Percentiles rank a stretch among this genome's conserved stretches.
Evolutionary conservation across 805 yeast genomes (phyloP).

Genomic region (Lachancea mirantina): DNA sequence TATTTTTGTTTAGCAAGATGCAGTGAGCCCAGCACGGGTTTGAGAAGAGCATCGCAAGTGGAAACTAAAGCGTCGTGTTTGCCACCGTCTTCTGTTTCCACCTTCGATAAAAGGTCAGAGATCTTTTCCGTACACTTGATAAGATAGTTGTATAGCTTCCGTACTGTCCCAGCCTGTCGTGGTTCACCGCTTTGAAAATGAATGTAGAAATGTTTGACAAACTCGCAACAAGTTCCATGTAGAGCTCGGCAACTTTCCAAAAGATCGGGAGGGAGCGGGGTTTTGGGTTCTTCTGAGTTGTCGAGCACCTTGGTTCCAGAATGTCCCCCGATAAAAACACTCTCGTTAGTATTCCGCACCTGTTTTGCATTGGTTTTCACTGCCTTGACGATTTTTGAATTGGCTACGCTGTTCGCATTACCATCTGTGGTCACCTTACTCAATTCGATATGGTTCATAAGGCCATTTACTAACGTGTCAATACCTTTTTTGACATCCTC

Average conservation of each 20-base stretch:
- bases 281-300: conserved; percentile 27
- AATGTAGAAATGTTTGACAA: conserved; percentile 67
- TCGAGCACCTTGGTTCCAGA: conserved; percentile 16
- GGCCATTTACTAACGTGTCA: conserved; percentile 12
- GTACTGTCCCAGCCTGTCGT: conserved; percentile 37
- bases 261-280: conserved; percentile 30
- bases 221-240: conserved; percentile 70
- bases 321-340: conserved; percentile 21
- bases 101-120: conserved; percentile 24
- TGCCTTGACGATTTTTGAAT: conserved; percentile 39
- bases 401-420: conserved; percentile 21
- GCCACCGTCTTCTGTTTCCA: conserved; percentile 26
- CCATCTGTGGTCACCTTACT: conserved; percentile 21
- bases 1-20: conserved; percentile 41
- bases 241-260: conserved; percentile 50
- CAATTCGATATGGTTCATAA: conserved; percentile 24
- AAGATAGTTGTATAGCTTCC: conserved; percentile 42
- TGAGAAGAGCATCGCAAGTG: conserved; percentile 31
- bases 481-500: conserved; percentile 16
- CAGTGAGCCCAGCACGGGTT: conserved; percentile 40
- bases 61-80: conserved; percentile 20
- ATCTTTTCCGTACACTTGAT: conserved; percentile 41
- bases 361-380: conserved; percentile 51
- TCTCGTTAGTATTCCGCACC: conserved; percentile 33
- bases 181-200: conserved; percentile 47